Percentiles rank a stretch among this genome's conserved stretches.
Evolutionary conservation across 1,139 yeast species (phyloP).

Genomic region (Geotrichum candidum): DNA sequence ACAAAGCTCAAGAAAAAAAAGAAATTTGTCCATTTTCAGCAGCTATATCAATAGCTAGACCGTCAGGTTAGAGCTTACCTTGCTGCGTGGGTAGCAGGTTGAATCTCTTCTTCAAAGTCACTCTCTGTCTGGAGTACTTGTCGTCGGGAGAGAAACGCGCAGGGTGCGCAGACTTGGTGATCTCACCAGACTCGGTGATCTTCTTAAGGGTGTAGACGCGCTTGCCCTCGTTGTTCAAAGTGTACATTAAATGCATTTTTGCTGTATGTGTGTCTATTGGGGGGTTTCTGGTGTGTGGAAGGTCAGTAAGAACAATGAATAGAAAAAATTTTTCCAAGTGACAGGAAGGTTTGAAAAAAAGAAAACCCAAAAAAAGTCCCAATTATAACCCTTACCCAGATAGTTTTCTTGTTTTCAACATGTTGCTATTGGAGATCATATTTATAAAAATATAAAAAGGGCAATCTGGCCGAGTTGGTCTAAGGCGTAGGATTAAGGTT

Average conservation of each 20-base stretch:
- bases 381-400: neutral
- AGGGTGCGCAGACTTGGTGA: conserved; percentile 98
- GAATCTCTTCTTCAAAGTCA: conserved; percentile 92
- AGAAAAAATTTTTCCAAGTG: neutral
- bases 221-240: conserved; percentile 88
- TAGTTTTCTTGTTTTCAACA: neutral
- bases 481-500: conserved; percentile 35
- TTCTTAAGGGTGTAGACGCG: conserved; percentile 90
- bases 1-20: neutral
- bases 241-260: conserved; percentile 97
- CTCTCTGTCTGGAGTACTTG: conserved; percentile 98
- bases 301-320: neutral
- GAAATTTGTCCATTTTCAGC: neutral
- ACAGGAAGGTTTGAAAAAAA: neutral
- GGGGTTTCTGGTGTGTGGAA: neutral
- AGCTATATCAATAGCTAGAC: conserved; percentile 21
- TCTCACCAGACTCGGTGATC: conserved; percentile 74
- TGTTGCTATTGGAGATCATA: neutral
- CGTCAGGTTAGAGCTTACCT: conserved; percentile 29
- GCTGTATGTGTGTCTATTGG: neutral
- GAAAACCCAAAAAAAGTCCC: neutral
- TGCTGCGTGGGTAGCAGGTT: conserved; percentile 84
- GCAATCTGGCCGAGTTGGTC: conserved; percentile 36
- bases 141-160: conserved; percentile 99
- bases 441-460: conserved; percentile 15